Base-by-base conservation (phyloP, 139 green algal genomes). In the Ulvella scutata region DNA sequence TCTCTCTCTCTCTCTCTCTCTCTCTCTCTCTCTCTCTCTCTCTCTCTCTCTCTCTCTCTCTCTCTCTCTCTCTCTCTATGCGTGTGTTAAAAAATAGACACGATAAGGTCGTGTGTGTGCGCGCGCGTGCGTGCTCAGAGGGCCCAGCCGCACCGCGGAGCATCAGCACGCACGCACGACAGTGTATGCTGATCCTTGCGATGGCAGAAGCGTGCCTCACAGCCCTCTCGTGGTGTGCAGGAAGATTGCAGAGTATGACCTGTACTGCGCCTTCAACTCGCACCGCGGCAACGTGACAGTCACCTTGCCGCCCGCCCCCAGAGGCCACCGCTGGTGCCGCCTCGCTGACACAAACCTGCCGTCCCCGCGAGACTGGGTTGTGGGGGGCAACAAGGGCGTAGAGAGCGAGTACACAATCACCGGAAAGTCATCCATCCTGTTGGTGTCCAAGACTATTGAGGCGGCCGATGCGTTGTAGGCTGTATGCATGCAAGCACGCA, bases 321-420 rank as follows among this genome's bases (percentile, higher is more conserved):
- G 44, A 1, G 93, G 92, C 74, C 83, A 82, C 38, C 86, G 82
- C 61, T 97, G 93, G 93, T 80, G 75, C 62, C 79, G 93, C 0
- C 72, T 98, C 10, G 89, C 96, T 36, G 94, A 99, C 86, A 98
- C 94, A 36, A 98, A 96, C 83, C 86, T 99, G 44, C 80, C 89
- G 2, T 38, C 85, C 4, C 93, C 93, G 3, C 85, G 86, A 43
- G 94, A 99, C 79, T 95, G 94, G 79, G 93, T 85, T 0, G 76
- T 79, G 1, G 89, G 89, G 1, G 92, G 92, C 40, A 96, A 96
- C 78, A 83, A 75, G 35, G 89, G 87, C 2, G 84, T 96, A 29
- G 88, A 90, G 1, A 3, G 36, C 26, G 38, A 17, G 13, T 83
- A 79, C 43, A 86, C 85, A 39, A 80, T 80, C 72, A 76, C 82